These are phyloP conservation scores for Immersiella caudata DNA, from an alignment of 495 filamentous ascomycete species.

Conservation along the genomic window DNA sequence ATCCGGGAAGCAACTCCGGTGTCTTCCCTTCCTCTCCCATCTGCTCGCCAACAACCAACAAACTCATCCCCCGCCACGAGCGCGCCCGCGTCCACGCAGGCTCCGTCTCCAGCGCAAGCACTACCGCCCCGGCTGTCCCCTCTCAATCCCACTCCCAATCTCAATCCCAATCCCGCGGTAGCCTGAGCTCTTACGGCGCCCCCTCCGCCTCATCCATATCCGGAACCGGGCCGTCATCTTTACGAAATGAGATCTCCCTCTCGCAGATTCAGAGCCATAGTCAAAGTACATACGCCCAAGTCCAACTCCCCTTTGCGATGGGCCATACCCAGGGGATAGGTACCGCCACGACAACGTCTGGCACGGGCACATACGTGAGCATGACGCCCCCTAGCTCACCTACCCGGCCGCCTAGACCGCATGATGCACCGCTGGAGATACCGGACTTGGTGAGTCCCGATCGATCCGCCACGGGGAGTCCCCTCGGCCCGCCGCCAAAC, in stretches of 20 bases:
- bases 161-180: constrained; percentile 7
- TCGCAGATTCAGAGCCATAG: neutral
- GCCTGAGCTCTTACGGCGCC: constrained; percentile 12
- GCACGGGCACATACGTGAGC: no score
- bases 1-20: constrained; percentile 14
- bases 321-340: neutral
- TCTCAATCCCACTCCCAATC: neutral
- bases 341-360: neutral
- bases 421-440: constrained; percentile 37
- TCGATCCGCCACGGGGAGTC: neutral
- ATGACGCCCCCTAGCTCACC: constrained; percentile 27
- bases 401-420: constrained; percentile 35
- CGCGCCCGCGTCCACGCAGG: constrained; percentile 22
- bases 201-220: constrained; percentile 13
- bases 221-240: constrained; percentile 20
- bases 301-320: neutral
- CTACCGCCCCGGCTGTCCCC: constrained; percentile 12
- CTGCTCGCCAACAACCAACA: constrained; percentile 37
- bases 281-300: neutral
- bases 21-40: constrained; percentile 35
- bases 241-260: constrained; percentile 25
- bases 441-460: constrained; percentile 35
- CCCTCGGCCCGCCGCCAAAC: constrained; percentile 26
- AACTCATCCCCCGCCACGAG: constrained; percentile 37
- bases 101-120: neutral